Conservation (phyloP, 2,329 filamentous ascomycete species). For the Akanthomyces lecanii region DNA sequence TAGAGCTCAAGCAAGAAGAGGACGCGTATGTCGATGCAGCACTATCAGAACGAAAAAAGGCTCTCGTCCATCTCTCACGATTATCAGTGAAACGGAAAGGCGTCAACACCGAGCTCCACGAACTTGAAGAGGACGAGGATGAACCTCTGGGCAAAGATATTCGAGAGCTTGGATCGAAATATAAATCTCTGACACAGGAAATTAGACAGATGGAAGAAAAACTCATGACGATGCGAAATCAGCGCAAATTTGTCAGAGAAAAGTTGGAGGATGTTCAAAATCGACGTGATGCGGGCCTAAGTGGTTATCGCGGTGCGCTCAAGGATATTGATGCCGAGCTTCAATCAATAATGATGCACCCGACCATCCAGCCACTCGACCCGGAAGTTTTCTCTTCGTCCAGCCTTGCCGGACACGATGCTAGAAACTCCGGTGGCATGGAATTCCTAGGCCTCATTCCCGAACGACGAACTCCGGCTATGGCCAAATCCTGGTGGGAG, state of each 20-base stretch:
- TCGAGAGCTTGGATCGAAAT: constrained; percentile 53
- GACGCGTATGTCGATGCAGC: constrained; percentile 55
- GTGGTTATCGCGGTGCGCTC: constrained; percentile 65
- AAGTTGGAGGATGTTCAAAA: constrained; percentile 61
- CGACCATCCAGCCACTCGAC: constrained; percentile 52
- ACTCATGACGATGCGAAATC: constrained; percentile 56
- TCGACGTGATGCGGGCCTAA: constrained; percentile 64
- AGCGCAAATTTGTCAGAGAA: constrained; percentile 54
- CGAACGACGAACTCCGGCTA: constrained; percentile 61
- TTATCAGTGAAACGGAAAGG: constrained; percentile 47
- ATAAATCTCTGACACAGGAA: constrained; percentile 51
- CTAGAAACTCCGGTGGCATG: constrained; percentile 32
- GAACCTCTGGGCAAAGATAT: constrained; percentile 60
- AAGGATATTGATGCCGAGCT: constrained; percentile 63
- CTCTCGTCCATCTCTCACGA: constrained; percentile 53
- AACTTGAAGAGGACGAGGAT: constrained; percentile 52
- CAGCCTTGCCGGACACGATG: constrained; percentile 16
- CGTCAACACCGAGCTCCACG: constrained; percentile 48
- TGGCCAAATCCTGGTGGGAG: constrained; percentile 69
- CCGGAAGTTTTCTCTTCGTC: constrained; percentile 32
- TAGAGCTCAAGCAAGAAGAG: constrained; percentile 64
- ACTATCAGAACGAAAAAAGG: constrained; percentile 51
- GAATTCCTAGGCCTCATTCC: constrained; percentile 59
- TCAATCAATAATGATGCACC: constrained; percentile 52
- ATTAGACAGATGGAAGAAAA: constrained; percentile 63